Percentiles rank a stretch among this genome's conserved stretches.
phyloP scores from a whole-genome alignment of 257 asterid genomes.

The Fraxinus excelsior region DNA sequence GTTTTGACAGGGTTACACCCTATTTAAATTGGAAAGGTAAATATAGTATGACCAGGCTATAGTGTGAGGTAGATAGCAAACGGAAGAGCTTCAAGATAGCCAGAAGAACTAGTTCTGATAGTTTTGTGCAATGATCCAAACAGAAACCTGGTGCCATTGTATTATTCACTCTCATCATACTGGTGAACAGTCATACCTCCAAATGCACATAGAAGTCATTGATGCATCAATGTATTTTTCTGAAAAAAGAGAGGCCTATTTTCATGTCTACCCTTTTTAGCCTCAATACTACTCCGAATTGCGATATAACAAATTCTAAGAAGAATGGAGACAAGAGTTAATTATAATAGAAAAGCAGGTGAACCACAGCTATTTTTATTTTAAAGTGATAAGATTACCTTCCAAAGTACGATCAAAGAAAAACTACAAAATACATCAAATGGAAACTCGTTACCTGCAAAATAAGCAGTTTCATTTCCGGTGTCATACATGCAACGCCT shows the following conservation, averaged over 20 bases:
- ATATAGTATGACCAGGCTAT: neutral
- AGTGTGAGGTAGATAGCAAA: neutral
- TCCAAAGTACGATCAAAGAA: neutral
- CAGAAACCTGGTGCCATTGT: neutral
- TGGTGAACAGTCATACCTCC: neutral
- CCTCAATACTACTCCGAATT: neutral
- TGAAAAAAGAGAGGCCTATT: neutral
- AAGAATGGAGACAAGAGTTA: neutral
- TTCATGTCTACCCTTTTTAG: neutral
- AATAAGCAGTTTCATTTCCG: constrained; percentile 69
- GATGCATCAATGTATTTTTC: neutral
- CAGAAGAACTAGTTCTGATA: neutral
- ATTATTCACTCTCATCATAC: neutral
- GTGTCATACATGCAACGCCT: constrained; percentile 74
- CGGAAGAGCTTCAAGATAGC: neutral
- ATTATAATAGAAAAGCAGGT: neutral
- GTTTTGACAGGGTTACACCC: neutral
- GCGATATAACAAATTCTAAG: neutral
- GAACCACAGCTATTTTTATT: neutral
- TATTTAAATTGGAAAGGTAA: neutral
- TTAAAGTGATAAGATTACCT: neutral
- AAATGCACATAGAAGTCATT: neutral
- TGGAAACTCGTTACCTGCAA: constrained; percentile 52
- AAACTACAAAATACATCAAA: neutral
- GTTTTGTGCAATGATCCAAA: neutral